Evolutionary conservation across 1,139 yeast species (phyloP), one percentile per base, ranked within the genome.

Genomic region (Yamadazyma mexicana): DNA sequence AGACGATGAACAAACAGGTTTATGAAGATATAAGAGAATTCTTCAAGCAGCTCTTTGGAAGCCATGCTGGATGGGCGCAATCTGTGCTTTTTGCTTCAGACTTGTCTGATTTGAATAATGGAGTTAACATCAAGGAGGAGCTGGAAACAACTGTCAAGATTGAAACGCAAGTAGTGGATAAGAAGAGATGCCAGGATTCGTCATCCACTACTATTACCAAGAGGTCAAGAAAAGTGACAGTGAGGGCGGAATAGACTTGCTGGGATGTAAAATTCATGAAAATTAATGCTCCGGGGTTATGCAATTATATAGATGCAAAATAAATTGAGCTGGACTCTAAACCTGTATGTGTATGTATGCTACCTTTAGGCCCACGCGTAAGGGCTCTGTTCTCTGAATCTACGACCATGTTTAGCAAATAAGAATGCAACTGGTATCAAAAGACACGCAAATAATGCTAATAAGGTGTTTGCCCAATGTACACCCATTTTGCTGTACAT

Each of bases 21-120:
- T 84, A 87, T 54, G 75, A 69, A 17, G 73, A 75, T 14, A 83
- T 88, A 3, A 69, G 92, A 28, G 53, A 56, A 5, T 80, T 77
- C 56, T 85, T 91, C 55, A 70, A 75, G 35, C 72, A 72, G 0
- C 65, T 83, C 20, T 92, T 96, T 91, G 97, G 97, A 0, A 76
- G 77, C 0, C 85, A 86, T 58, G 97, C 98, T 4, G 98, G 98
- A 0, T 92, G 98, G 98, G 98, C 98, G 0, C 98, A 91, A 55
- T 84, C 92, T 12, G 91, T 91, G 10, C 69, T 91, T 44, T 92
- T 91, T 62, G 83, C 97, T 0, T 87, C 91, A 6, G 97, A 89
- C 56, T 71, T 91, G 44, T 58, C 67, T 30, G 84, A 81, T 50
- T 66, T 83, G 44, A 73, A 79, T 43, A 77, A 78, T 49, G 91